Conservation (phyloP, 208 protist genomes). For the Herpetomonas samuelpessoai region DNA sequence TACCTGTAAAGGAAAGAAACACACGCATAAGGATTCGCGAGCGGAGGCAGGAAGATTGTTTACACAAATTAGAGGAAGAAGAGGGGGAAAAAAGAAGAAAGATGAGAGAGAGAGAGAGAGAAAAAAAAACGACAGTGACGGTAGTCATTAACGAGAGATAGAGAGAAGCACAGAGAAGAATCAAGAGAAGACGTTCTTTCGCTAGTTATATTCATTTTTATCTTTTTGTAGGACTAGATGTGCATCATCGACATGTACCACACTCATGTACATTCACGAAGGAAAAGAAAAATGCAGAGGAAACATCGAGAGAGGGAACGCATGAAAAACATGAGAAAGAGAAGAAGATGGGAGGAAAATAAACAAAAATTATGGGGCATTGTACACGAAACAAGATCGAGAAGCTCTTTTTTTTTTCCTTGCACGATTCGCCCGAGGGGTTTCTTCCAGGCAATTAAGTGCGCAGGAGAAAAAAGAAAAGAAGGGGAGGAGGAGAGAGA, state of each 20-base stretch:
- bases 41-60: neutral
- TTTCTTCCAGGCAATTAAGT: too few relatives aligned
- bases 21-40: slow-evolving; percentile 3
- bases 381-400: too few relatives aligned
- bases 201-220: too few relatives aligned
- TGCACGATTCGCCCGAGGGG: too few relatives aligned
- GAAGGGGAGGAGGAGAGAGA: slow-evolving; percentile 1
- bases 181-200: too few relatives aligned
- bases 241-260: neutral
- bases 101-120: neutral
- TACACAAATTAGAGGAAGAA: slow-evolving; percentile 13
- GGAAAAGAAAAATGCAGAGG: neutral
- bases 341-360: slow-evolving; percentile 6
- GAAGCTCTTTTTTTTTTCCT: too few relatives aligned
- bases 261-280: neutral
- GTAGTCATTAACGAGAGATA: slow-evolving; percentile 6
- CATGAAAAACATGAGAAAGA: neutral
- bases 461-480: too few relatives aligned
- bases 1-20: slow-evolving; percentile 4
- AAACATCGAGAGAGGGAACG: slow-evolving; percentile 10
- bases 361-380: slow-evolving; percentile 10
- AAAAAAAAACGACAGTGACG: slow-evolving; percentile 6
- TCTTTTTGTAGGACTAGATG: too few relatives aligned
- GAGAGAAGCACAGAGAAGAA: slow-evolving; percentile 3
- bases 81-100: slow-evolving; percentile 8